phyloP scores from a whole-genome alignment of 345 rosid species.

The Sonneratia caseolaris region DNA sequence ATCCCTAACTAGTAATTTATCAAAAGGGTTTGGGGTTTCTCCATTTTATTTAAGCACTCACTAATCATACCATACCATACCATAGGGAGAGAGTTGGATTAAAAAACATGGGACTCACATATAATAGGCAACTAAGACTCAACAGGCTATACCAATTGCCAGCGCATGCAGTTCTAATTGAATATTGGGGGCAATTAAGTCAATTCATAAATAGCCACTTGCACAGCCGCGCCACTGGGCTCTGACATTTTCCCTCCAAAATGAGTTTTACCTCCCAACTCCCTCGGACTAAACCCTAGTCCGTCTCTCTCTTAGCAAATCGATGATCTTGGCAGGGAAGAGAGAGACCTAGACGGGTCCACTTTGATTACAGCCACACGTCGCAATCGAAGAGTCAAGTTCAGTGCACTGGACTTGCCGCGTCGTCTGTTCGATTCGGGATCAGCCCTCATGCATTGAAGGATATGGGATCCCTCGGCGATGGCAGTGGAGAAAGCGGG shows the following conservation, averaged over 20 bases:
- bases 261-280: neutral
- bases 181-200: too few relatives aligned
- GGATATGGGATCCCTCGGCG: constrained; percentile 1
- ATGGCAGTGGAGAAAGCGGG: neutral
- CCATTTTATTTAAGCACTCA: too few relatives aligned
- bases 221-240: too few relatives aligned
- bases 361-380: neutral
- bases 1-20: too few relatives aligned
- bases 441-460: neutral
- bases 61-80: too few relatives aligned
- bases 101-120: too few relatives aligned
- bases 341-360: neutral
- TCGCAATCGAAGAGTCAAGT: neutral
- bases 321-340: neutral
- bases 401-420: neutral
- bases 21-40: too few relatives aligned
- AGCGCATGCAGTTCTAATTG: too few relatives aligned
- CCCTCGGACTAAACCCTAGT: constrained; percentile 6
- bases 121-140: too few relatives aligned
- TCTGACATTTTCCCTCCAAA: constrained; percentile 34
- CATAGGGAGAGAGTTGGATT: too few relatives aligned
- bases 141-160: too few relatives aligned
- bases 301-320: constrained; percentile 1
- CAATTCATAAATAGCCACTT: too few relatives aligned
- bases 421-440: neutral